Conservation (phyloP, 768 basidiomycete genomes). For the Boletus tomentosulus region DNA sequence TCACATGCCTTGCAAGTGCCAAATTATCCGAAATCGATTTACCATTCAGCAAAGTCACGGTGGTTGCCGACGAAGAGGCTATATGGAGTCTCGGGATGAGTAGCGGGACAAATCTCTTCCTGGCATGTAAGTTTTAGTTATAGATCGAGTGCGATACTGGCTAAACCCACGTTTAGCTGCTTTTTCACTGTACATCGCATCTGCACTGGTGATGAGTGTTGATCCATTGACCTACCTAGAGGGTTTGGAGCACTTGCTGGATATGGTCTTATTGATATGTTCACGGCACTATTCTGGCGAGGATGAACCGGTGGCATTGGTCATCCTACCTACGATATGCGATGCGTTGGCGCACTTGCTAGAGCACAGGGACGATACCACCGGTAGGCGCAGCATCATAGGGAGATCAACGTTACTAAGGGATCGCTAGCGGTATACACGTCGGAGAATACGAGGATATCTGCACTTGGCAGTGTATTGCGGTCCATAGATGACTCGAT, state of each 20-base stretch:
- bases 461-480: constrained; percentile 40
- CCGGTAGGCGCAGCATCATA: constrained; percentile 22
- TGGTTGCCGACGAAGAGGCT: constrained; percentile 28
- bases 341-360: constrained; percentile 42
- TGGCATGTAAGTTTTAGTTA: constrained; percentile 38
- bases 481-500: constrained; percentile 21
- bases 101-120: constrained; percentile 30
- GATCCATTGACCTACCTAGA: constrained; percentile 44
- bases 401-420: not conserved
- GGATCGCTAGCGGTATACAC: constrained; percentile 8
- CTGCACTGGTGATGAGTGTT: constrained; percentile 17
- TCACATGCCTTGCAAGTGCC: constrained; percentile 34
- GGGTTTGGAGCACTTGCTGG: constrained; percentile 42
- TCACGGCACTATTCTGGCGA: constrained; percentile 42
- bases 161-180: constrained; percentile 34
- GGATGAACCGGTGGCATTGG: constrained; percentile 47
- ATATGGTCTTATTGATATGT: constrained; percentile 45
- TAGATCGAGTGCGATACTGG: not conserved
- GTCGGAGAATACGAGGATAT: constrained; percentile 42
- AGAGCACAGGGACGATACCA: constrained; percentile 16
- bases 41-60: not conserved
- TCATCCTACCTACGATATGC: constrained; percentile 49
- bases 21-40: constrained; percentile 11
- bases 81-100: constrained; percentile 37
- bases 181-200: constrained; percentile 42